phyloP scores from a whole-genome alignment of 805 yeast genomes.

The Henningerozyma blattae region DNA sequence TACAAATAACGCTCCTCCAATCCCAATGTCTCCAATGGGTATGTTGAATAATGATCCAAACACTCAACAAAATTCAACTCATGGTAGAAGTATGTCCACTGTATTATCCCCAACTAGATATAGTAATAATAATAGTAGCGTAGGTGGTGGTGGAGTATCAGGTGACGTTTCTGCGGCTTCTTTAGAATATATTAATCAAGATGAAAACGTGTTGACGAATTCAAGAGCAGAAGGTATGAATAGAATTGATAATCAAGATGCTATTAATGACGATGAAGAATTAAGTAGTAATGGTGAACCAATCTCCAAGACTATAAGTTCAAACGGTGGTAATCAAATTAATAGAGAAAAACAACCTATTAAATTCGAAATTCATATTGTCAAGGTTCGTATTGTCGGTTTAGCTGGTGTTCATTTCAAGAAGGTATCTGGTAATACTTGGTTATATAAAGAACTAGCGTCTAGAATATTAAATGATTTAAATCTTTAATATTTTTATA shows the following conservation, averaged over 20 bases:
- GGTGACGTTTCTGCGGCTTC: slow-evolving; percentile 25
- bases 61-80: too few relatives aligned
- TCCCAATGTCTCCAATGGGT: slow-evolving; percentile 49
- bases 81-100: slow-evolving; percentile 17
- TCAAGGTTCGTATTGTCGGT: slow-evolving; percentile 82
- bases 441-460: slow-evolving; percentile 89
- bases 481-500: slow-evolving; percentile 51
- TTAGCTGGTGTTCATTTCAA: slow-evolving; percentile 91
- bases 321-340: slow-evolving; percentile 3
- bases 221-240: slow-evolving; percentile 55
- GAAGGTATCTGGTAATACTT: slow-evolving; percentile 84
- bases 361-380: slow-evolving; percentile 83
- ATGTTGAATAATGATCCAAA: slow-evolving; percentile 14
- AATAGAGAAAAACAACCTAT: slow-evolving; percentile 43
- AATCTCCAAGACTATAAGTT: too few relatives aligned
- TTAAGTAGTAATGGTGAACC: slow-evolving; percentile 1
- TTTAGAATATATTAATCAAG: slow-evolving; percentile 16
- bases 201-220: slow-evolving; percentile 30
- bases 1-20: slow-evolving; percentile 19
- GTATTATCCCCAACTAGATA: slow-evolving; percentile 19
- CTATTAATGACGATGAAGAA: slow-evolving; percentile 10
- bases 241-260: slow-evolving; percentile 31
- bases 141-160: slow-evolving; percentile 4
- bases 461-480: slow-evolving; percentile 67
- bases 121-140: neutral